Percentiles rank a stretch among this genome's conserved stretches.
Conservation (phyloP, 202 grass and related monocot genomes). For the Panicum hallii region DNA sequence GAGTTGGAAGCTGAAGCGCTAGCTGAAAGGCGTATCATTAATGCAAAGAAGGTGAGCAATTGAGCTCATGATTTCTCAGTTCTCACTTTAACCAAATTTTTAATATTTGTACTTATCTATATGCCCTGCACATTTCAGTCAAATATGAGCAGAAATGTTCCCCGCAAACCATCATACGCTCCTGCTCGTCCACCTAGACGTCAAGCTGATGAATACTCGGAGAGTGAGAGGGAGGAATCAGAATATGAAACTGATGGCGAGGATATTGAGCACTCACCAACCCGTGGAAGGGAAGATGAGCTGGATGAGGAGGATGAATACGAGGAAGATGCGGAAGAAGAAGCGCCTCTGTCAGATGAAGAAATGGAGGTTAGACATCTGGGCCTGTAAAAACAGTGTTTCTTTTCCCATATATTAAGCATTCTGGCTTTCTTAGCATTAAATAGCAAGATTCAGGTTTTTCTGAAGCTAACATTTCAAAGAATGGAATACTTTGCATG, state of each 20-base stretch:
- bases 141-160: constrained; percentile 63
- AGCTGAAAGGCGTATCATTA: constrained; percentile 75
- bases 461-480: neutral
- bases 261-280: constrained; percentile 75
- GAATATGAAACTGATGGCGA: constrained; percentile 98
- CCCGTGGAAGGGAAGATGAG: constrained; percentile 69
- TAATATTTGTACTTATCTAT: constrained; percentile 28
- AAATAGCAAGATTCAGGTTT: neutral
- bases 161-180: constrained; percentile 58
- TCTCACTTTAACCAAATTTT: constrained; percentile 9
- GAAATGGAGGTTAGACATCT: constrained; percentile 58
- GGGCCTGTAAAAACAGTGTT: constrained; percentile 11
- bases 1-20: constrained; percentile 87
- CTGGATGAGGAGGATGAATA: constrained; percentile 91
- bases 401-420: neutral
- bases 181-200: constrained; percentile 61
- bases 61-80: neutral
- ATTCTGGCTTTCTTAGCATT: neutral
- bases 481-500: constrained; percentile 1
- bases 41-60: constrained; percentile 67
- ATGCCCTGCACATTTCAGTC: constrained; percentile 52
- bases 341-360: constrained; percentile 71
- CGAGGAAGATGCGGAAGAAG: constrained; percentile 70
- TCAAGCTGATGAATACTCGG: constrained; percentile 65
- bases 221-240: constrained; percentile 79